A percentile compares a stretch with the other conserved stretches of the same genome.
Conservation (phyloP, 352 stramenopile genomes). For the Aphanomyces astaci region DNA sequence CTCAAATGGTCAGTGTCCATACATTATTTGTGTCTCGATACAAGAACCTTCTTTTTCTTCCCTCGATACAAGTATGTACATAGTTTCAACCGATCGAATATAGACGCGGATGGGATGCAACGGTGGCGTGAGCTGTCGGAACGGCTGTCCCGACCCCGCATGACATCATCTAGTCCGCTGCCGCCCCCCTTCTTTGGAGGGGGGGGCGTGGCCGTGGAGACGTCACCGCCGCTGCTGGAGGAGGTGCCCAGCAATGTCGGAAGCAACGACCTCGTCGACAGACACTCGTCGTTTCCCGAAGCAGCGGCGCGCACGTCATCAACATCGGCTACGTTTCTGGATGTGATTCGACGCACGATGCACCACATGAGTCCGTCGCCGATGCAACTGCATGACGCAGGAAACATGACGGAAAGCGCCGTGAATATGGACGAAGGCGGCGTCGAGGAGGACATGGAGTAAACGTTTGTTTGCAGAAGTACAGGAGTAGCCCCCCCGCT, state of each 20-base stretch:
- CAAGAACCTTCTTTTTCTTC: too few relatives aligned
- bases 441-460: slow-evolving; percentile 32
- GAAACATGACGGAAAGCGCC: slow-evolving; percentile 26
- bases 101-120: neutral
- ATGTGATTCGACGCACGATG: slow-evolving; percentile 16
- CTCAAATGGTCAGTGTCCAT: too few relatives aligned
- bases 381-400: neutral
- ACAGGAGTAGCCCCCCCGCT: slow-evolving; percentile 25
- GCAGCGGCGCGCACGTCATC: neutral
- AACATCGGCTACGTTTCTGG: neutral
- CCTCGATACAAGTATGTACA: too few relatives aligned
- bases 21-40: too few relatives aligned
- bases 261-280: neutral
- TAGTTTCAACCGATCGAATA: too few relatives aligned
- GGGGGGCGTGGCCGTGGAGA: neutral
- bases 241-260: neutral
- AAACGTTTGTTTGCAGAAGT: slow-evolving; percentile 21
- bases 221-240: slow-evolving; percentile 5
- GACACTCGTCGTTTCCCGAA: neutral
- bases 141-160: neutral
- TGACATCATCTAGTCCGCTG: too few relatives aligned
- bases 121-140: slow-evolving; percentile 14
- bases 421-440: slow-evolving; percentile 43
- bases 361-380: neutral
- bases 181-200: neutral